Percentiles rank a stretch among this genome's conserved stretches.
Conservation (phyloP, 2,329 filamentous ascomycete genomes). For the Proliferodiscus dingleyae region DNA sequence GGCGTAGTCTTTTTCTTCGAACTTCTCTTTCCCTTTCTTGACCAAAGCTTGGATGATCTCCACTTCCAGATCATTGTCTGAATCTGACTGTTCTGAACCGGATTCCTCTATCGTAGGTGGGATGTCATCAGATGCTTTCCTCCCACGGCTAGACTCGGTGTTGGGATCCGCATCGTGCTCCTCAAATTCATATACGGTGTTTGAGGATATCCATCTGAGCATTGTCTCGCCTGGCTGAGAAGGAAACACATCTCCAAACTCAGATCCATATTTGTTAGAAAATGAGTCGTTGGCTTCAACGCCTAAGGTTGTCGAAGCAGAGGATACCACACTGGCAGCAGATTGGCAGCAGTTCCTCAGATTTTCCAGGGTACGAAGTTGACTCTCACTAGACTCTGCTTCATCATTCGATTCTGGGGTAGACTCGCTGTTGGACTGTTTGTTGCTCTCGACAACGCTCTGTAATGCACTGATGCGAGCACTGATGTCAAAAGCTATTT, state of each 20-base stretch:
- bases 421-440: background rate
- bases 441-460: constrained; percentile 6
- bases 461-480: constrained; percentile 7
- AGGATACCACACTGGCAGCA: constrained; percentile 11
- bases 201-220: constrained; percentile 13
- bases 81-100: constrained; percentile 9
- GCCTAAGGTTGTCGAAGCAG: constrained; percentile 8
- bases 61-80: constrained; percentile 11
- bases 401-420: no score
- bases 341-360: constrained; percentile 13
- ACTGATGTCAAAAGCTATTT: constrained; percentile 11
- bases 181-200: constrained; percentile 14
- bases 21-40: constrained; percentile 11
- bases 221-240: constrained; percentile 10
- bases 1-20: constrained; percentile 9
- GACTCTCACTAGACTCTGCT: background rate
- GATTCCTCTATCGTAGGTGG: background rate
- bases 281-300: background rate
- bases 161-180: constrained; percentile 1
- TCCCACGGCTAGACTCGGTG: no score
- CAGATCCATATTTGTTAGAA: constrained; percentile 3
- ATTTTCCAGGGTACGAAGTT: constrained; percentile 5
- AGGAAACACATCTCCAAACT: constrained; percentile 15
- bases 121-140: no score
- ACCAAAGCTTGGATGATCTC: constrained; percentile 12